A percentile compares a stretch with the other conserved stretches of the same genome.
These are phyloP conservation scores for Crithidia sp. DNA, from an alignment of 208 protist species.

Conservation along the genomic window DNA sequence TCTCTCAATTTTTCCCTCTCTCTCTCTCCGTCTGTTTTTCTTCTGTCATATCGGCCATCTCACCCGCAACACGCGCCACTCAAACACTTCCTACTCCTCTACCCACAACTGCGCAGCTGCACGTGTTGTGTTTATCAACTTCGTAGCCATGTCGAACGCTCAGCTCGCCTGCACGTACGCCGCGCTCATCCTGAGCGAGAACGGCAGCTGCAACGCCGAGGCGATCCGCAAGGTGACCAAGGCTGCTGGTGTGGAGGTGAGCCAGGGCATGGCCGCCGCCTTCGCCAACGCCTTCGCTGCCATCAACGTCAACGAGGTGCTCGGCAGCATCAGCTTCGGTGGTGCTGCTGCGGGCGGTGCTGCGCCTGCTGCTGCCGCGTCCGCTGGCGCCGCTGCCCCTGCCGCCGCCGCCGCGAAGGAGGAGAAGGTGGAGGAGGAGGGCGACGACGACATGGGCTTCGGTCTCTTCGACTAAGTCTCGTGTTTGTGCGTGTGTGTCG, in stretches of 20 bases:
- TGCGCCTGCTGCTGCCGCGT: conserved; percentile 43
- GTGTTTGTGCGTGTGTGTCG: neutral
- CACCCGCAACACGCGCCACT: too few relatives aligned
- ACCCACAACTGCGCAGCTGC: neutral
- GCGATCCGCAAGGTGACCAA: conserved; percentile 70
- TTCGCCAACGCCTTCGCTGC: conserved; percentile 63
- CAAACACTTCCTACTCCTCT: neutral
- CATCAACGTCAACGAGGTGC: conserved; percentile 68
- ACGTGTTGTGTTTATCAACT: too few relatives aligned
- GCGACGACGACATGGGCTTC: conserved; percentile 89
- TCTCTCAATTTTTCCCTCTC: conserved; percentile 14
- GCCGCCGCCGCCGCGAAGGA: conserved; percentile 57
- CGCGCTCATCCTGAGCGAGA: conserved; percentile 93
- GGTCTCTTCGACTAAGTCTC: conserved; percentile 89
- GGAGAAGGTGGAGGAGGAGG: conserved; percentile 80
- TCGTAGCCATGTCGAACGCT: conserved; percentile 34
- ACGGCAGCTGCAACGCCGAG: conserved; percentile 79
- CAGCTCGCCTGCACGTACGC: conserved; percentile 96
- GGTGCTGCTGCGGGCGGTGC: conserved; percentile 47
- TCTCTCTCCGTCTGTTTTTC: conserved; percentile 2
- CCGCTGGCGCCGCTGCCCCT: conserved; percentile 34
- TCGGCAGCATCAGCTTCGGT: conserved; percentile 79
- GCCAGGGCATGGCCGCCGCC: conserved; percentile 71
- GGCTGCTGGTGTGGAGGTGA: conserved; percentile 81
- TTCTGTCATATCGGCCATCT: neutral